Conservation (phyloP, 169 alveolate species). For the Eimeria falciformis region DNA sequence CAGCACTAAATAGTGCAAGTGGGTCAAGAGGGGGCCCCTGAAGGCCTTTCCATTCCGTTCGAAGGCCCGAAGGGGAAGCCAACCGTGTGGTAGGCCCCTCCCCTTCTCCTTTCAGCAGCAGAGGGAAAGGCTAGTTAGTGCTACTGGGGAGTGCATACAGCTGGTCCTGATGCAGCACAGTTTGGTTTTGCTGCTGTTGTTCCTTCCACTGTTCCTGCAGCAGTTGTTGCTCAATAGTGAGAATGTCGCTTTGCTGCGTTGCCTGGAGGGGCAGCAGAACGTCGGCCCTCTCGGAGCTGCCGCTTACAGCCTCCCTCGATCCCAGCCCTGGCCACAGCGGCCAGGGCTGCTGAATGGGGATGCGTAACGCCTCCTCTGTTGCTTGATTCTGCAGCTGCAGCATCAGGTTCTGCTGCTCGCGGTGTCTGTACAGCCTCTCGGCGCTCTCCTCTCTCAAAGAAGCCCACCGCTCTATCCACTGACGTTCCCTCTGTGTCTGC, state of each 20-base stretch:
- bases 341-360: background rate
- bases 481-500: background rate
- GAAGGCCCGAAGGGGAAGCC: too few relatives aligned
- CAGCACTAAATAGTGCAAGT: too few relatives aligned
- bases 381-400: background rate
- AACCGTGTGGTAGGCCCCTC: too few relatives aligned
- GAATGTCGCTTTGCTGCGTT: background rate
- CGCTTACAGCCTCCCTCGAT: too few relatives aligned
- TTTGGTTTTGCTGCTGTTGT: background rate
- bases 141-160: too few relatives aligned
- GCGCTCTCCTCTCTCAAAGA: background rate
- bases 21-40: too few relatives aligned
- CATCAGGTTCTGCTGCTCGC: constrained; percentile 22
- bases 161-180: too few relatives aligned
- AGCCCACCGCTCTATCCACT: constrained; percentile 10
- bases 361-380: background rate
- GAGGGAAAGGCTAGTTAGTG: too few relatives aligned
- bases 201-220: background rate
- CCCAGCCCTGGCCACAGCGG: too few relatives aligned
- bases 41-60: too few relatives aligned
- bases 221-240: background rate
- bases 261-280: background rate
- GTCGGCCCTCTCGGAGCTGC: background rate
- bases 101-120: too few relatives aligned
- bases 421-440: background rate